Conservation (phyloP, 768 basidiomycete species). For the Xerocomellus intermedius region DNA sequence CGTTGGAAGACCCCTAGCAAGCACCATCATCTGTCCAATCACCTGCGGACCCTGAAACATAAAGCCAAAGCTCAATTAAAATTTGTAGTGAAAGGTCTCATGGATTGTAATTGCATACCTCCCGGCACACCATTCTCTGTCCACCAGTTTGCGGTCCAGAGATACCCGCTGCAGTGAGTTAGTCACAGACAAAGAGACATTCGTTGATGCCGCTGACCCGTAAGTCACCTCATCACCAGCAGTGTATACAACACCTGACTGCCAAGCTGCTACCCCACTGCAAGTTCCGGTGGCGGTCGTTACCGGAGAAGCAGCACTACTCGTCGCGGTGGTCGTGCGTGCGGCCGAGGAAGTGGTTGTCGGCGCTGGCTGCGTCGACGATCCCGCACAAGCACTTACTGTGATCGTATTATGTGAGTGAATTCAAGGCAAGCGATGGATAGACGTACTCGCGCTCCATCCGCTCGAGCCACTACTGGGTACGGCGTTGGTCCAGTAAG, state of each 20-base stretch:
- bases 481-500: slow-evolving; percentile 52
- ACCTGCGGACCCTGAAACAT: slow-evolving; percentile 42
- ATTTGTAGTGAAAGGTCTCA: neutral
- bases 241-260: slow-evolving; percentile 43
- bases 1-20: slow-evolving; percentile 33
- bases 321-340: slow-evolving; percentile 8
- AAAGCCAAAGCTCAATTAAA: neutral
- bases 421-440: neutral
- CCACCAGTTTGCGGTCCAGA: slow-evolving; percentile 63
- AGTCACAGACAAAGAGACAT: neutral
- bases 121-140: slow-evolving; percentile 53
- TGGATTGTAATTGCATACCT: slow-evolving; percentile 26
- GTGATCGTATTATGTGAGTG: neutral
- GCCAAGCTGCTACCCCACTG: slow-evolving; percentile 50
- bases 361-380: neutral
- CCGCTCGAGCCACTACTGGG: slow-evolving; percentile 54
- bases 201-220: slow-evolving; percentile 37
- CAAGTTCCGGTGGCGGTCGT: slow-evolving; percentile 39
- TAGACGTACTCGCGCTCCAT: slow-evolving; percentile 59
- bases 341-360: slow-evolving; percentile 21
- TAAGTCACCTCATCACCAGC: slow-evolving; percentile 53
- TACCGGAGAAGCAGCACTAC: slow-evolving; percentile 13
- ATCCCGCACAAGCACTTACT: slow-evolving; percentile 27
- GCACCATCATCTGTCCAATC: slow-evolving; percentile 59
- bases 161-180: slow-evolving; percentile 19